phyloP scores from a whole-genome alignment of 768 basidiomycete genomes.

The Macrocybe gigantea region DNA sequence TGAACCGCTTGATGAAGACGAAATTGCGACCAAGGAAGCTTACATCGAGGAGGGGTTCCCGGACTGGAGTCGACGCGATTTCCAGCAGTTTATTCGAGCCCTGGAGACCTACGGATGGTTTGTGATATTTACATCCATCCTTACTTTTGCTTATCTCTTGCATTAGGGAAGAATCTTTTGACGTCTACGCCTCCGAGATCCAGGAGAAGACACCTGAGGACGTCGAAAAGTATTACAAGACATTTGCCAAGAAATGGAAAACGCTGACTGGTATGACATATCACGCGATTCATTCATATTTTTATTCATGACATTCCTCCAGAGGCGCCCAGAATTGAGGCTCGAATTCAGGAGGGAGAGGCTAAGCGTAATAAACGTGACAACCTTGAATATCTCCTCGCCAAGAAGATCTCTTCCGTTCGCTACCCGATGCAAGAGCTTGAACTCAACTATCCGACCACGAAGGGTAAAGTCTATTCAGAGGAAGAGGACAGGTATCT shows the following conservation, averaged over 20 bases:
- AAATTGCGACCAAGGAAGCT: constrained; percentile 74
- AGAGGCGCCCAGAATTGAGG: constrained; percentile 78
- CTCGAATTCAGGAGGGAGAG: constrained; percentile 86
- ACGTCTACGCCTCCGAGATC: constrained; percentile 75
- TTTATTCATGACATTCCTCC: not conserved
- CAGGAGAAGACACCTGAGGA: constrained; percentile 79
- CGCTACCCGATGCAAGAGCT: constrained; percentile 95
- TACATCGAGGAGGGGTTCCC: constrained; percentile 76
- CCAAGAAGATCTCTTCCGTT: constrained; percentile 78
- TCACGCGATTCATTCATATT: not conserved
- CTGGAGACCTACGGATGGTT: constrained; percentile 69
- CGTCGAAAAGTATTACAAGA: constrained; percentile 69
- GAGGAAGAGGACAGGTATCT: constrained; percentile 98
- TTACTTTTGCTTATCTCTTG: not conserved
- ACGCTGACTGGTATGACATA: constrained; percentile 63
- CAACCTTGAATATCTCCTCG: constrained; percentile 71
- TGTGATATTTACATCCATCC: constrained; percentile 13
- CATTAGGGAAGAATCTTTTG: constrained; percentile 55
- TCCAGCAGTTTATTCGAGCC: constrained; percentile 83
- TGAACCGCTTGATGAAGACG: constrained; percentile 87
- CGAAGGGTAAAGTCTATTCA: constrained; percentile 93
- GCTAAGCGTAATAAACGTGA: constrained; percentile 84
- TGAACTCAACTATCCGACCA: constrained; percentile 90
- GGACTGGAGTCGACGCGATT: constrained; percentile 90
- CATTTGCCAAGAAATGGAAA: constrained; percentile 88